A percentile compares a stretch with the other conserved stretches of the same genome.
Conservation (phyloP, 2,329 filamentous ascomycete genomes). For the Aspergillus fischeri region DNA sequence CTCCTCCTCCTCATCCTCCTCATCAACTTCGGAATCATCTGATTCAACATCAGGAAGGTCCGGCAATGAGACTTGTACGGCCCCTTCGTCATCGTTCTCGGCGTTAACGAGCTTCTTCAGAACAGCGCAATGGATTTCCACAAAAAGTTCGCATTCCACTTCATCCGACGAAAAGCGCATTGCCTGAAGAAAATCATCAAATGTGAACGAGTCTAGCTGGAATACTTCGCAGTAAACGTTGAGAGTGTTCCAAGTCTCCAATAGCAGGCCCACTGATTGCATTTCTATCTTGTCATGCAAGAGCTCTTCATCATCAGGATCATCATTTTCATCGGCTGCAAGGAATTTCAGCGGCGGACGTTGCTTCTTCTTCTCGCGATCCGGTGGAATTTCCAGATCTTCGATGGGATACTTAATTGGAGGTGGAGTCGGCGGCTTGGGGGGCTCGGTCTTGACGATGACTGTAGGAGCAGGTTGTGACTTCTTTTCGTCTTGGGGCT, state of each 20-base stretch:
- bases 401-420: constrained; percentile 93
- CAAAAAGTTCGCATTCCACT: constrained; percentile 75
- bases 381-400: constrained; percentile 75
- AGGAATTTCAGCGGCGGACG: constrained; percentile 77
- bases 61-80: constrained; percentile 73
- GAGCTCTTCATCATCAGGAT: constrained; percentile 45
- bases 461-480: constrained; percentile 30
- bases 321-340: constrained; percentile 59
- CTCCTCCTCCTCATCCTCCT: constrained; percentile 52
- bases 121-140: constrained; percentile 87
- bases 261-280: constrained; percentile 75
- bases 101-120: constrained; percentile 79
- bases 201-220: constrained; percentile 91
- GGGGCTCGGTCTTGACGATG: constrained; percentile 46
- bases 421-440: constrained; percentile 62
- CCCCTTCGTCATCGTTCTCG: constrained; percentile 66
- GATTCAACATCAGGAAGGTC: constrained; percentile 69
- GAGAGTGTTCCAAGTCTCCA: constrained; percentile 94
- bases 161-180: constrained; percentile 73
- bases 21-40: constrained; percentile 59
- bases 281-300: constrained; percentile 59
- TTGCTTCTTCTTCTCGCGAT: constrained; percentile 56
- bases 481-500: constrained; percentile 34
- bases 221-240: constrained; percentile 98
- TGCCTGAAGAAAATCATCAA: constrained; percentile 91